These are phyloP conservation scores for Tolypocladium guangdongense DNA, from an alignment of 2,329 filamentous ascomycete species.

Conservation along the genomic window DNA sequence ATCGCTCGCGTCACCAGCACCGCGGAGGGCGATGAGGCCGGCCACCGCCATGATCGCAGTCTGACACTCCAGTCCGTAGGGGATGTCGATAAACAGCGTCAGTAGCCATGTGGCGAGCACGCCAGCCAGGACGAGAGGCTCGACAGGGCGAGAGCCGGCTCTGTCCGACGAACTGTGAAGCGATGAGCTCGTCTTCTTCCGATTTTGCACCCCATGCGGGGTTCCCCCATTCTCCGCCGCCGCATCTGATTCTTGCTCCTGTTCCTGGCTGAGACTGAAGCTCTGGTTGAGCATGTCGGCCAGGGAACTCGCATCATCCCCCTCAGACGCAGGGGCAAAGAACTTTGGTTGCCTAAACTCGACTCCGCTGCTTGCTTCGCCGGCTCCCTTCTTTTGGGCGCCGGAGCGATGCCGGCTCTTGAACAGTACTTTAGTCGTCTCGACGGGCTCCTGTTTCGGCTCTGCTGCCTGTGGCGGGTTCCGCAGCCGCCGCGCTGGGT, in stretches of 20 bases:
- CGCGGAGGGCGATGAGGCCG: slow-evolving; percentile 18
- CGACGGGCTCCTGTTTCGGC: slow-evolving; percentile 33
- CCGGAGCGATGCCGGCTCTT: slow-evolving; percentile 11
- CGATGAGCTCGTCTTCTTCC: neutral
- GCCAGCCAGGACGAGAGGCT: slow-evolving; percentile 11
- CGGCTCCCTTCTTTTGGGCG: slow-evolving; percentile 3
- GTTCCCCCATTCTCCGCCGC: neutral
- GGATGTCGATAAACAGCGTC: slow-evolving; percentile 8
- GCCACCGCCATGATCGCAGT: slow-evolving; percentile 15
- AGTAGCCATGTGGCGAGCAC: slow-evolving; percentile 17
- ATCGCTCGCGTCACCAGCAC: slow-evolving; percentile 15
- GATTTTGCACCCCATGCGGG: neutral
- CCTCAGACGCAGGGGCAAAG: slow-evolving; percentile 42
- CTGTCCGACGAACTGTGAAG: no score
- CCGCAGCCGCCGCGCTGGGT: slow-evolving; percentile 49
- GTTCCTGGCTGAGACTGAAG: slow-evolving; percentile 27
- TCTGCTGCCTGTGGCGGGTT: slow-evolving; percentile 50
- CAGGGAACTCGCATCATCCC: slow-evolving; percentile 28
- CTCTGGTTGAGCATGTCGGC: slow-evolving; percentile 33
- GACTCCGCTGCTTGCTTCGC: slow-evolving; percentile 13
- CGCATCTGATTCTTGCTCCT: slow-evolving; percentile 8
- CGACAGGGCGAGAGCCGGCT: neutral
- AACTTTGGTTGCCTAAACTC: slow-evolving; percentile 50
- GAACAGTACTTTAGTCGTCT: slow-evolving; percentile 40
- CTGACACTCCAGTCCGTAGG: slow-evolving; percentile 16